Base-by-base conservation (phyloP, 1,139 yeast species). In the Suhomyces bolitotheri region DNA sequence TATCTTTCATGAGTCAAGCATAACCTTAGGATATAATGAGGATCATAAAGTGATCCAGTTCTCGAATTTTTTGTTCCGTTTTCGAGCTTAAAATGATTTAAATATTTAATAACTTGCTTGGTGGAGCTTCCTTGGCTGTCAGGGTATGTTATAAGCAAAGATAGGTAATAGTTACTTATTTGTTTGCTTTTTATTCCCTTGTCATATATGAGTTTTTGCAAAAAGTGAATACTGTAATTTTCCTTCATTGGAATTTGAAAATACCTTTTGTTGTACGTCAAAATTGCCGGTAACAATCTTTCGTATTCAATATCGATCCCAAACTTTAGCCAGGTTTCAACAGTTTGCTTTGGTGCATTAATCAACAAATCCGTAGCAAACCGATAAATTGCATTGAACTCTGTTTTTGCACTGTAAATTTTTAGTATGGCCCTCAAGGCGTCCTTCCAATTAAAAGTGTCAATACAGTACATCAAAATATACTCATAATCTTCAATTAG, bases 271-370 rank as follows among this genome's bases (percentile, higher is more conserved):
- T 80, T 80, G 58, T 84, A 88, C 0, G 80, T 71, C 43, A 89
- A 56, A 12, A 92, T 64, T 0, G 97, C 81, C 1, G 97, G 95
- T 5, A 92, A 60, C 20, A 94, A 65, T 43, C 71, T 77, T 8
- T 76, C 72, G 27, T 81, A 79, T 36, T 84, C 74, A 9, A 76
- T 39, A 12, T 54, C 58, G n/a, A 51, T 55, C 13, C 51, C 44
- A 32, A 80, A 59, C 39, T 82, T 71, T 53, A 86, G 73, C 97
- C 97, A 92, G 0, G 86, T 72, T 28, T 83, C 85, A 1, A 86
- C 78, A 0, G 96, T 87, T 10, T 71, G 73, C 23, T 66, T 66
- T 0, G 99, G 92, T 7, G 76, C 62, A 49, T 87, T 85, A 4
- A 81, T 67, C 38, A 92, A 58, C 25, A 92, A 58, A 0, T 80